phyloP scores from a whole-genome alignment of 768 basidiomycete species.

The Infundibulicybe gibba region DNA sequence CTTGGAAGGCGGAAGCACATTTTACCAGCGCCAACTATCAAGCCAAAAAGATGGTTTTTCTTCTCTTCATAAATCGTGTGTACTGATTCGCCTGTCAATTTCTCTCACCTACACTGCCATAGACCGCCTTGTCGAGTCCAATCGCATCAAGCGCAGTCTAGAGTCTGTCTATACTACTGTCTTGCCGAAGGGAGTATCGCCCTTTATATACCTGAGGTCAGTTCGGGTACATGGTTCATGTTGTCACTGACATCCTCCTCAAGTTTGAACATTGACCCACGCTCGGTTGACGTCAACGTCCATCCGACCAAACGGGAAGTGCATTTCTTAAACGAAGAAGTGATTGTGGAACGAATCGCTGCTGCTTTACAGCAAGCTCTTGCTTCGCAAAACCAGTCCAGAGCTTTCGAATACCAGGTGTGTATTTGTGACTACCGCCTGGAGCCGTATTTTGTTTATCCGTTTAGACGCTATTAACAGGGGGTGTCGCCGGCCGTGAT shows the following conservation, averaged over 20 bases:
- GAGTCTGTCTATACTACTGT: slow-evolving; percentile 83
- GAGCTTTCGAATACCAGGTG: slow-evolving; percentile 73
- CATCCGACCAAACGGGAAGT: slow-evolving; percentile 98
- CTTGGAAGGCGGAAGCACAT: slow-evolving; percentile 72
- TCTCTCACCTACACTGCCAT: not conserved
- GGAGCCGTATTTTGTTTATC: not conserved
- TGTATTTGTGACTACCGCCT: not conserved
- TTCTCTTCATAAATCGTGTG: slow-evolving; percentile 95
- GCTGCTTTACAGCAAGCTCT: slow-evolving; percentile 69
- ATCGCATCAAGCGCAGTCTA: slow-evolving; percentile 80
- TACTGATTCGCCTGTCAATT: slow-evolving; percentile 2
- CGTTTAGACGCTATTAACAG: slow-evolving; percentile 57
- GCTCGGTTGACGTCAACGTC: slow-evolving; percentile 93
- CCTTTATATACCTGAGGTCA: slow-evolving; percentile 95
- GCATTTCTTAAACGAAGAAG: slow-evolving; percentile 90
- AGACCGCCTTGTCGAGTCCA: slow-evolving; percentile 93
- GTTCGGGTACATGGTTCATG: slow-evolving; percentile 5
- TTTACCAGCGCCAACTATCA: slow-evolving; percentile 89
- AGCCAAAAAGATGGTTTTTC: slow-evolving; percentile 77
- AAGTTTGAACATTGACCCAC: slow-evolving; percentile 81
- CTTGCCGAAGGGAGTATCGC: slow-evolving; percentile 84
- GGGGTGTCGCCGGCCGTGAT: slow-evolving; percentile 35
- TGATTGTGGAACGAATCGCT: slow-evolving; percentile 73
- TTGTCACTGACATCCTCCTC: slow-evolving; percentile 1
- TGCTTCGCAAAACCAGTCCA: slow-evolving; percentile 59